Evolutionary conservation across 768 basidiomycete species (phyloP).

Genomic region (Tubosaeta sp.): DNA sequence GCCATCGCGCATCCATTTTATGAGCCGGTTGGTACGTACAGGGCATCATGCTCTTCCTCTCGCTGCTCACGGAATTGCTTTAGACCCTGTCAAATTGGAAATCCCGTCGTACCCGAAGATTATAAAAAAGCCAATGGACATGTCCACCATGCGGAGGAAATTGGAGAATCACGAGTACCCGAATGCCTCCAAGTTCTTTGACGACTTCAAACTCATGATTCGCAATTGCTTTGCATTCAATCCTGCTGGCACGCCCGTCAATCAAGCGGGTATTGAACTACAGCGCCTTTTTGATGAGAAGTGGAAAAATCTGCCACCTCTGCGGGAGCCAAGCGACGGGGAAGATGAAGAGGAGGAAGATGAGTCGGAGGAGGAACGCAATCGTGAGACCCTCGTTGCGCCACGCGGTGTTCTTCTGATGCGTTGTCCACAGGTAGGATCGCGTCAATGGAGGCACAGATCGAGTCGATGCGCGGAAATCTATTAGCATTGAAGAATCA

Average conservation of each 20-base stretch:
- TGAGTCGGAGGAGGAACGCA: constrained; percentile 63
- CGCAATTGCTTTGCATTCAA: constrained; percentile 93
- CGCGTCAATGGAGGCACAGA: constrained; percentile 74
- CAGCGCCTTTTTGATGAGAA: constrained; percentile 89
- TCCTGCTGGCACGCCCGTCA: constrained; percentile 80
- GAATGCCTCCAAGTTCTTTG: constrained; percentile 75
- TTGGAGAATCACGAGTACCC: constrained; percentile 74
- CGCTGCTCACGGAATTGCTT: not conserved
- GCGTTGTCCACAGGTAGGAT: constrained; percentile 52
- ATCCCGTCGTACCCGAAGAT: constrained; percentile 84
- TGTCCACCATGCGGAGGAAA: constrained; percentile 84
- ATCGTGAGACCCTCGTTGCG: constrained; percentile 43
- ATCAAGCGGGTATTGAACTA: constrained; percentile 81
- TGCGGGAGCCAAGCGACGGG: constrained; percentile 50
- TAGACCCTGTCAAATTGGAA: constrained; percentile 74
- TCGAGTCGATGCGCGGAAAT: constrained; percentile 70
- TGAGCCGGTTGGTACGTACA: constrained; percentile 82
- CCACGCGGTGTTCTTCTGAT: constrained; percentile 3
- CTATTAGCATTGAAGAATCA: constrained; percentile 58
- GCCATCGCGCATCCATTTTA: constrained; percentile 79
- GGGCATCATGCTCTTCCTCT: not conserved
- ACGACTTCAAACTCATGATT: constrained; percentile 94
- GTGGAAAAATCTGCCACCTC: constrained; percentile 73
- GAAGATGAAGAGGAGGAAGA: constrained; percentile 64
- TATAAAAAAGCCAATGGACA: constrained; percentile 94